Evolutionary conservation across 2,329 filamentous ascomycete genomes (phyloP), one percentile per base, ranked within the genome.

Genomic region (Hirsutella rhossiliensis): DNA sequence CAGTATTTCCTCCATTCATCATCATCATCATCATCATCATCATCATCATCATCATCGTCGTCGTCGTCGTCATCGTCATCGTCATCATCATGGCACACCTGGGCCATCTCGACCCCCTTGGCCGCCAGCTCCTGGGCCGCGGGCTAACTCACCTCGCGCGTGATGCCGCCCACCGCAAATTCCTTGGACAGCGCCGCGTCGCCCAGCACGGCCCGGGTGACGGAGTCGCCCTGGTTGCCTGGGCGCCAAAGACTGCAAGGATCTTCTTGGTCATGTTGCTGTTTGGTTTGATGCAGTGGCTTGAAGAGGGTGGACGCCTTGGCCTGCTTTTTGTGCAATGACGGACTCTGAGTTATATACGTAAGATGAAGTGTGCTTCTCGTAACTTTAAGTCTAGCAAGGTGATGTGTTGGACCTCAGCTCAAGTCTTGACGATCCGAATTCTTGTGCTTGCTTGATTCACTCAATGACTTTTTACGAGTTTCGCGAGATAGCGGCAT

Each of bases 211-310:
- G 60, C 57, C 3, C 55, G 48, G 44, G 72, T 60, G 28, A 74
- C 67, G 28, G 68, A 70, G 31, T 65, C 65, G 37, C 71, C 72
- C 53, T 75, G 71, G 47, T 64, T 63, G 45, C 69, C 70, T 3
- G 70, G 43, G 67, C 67, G 23, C 69, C 69, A 41, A 72, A 71
- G n/a, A 70, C 65, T 12, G 62, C 61, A 19, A 66, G 49, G 40
- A 65, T 5, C 23, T 27, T 55, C 47, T 64, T 64, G 50, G 66
- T 65, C 60, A 63, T 60, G 41, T 15, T 47, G n/a, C n/a, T n/a
- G n/a, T n/a, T n/a, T n/a, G n/a, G n/a, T n/a, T n/a, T n/a, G n/a
- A n/a, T n/a, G n/a, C n/a, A n/a, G n/a, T n/a, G n/a, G n/a, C n/a
- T n/a, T n/a, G n/a, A n/a, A n/a, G n/a, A n/a, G n/a, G n/a, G n/a